These are phyloP conservation scores for Piromyces sp. DNA, from an alignment of 192 early-diverging fungal genomes.

Conservation along the genomic window DNA sequence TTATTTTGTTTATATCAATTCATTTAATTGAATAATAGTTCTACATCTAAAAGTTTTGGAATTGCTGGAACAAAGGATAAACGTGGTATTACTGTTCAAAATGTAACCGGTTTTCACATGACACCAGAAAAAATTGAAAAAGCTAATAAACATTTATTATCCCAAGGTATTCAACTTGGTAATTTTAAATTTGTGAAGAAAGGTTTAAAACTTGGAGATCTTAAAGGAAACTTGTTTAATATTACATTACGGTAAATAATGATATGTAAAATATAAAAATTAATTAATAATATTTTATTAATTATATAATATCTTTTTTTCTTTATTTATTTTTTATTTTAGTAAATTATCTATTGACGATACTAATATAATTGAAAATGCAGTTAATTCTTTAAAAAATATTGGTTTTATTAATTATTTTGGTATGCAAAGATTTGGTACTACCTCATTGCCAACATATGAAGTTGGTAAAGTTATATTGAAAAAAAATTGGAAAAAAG, in stretches of 20 bases:
- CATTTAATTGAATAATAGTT: too few relatives aligned
- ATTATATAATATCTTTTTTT: not conserved
- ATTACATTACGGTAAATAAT: slow-evolving; percentile 51
- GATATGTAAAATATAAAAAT: too few relatives aligned
- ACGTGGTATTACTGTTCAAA: slow-evolving; percentile 75
- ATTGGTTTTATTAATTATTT: slow-evolving; percentile 94
- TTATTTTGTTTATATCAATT: too few relatives aligned
- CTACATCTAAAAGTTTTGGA: slow-evolving; percentile 37
- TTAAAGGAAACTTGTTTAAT: slow-evolving; percentile 76
- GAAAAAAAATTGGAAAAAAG: slow-evolving; percentile 46
- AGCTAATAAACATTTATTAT: slow-evolving; percentile 20
- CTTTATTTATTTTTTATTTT: slow-evolving; percentile 8
- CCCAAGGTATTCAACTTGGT: slow-evolving; percentile 41
- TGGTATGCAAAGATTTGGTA: slow-evolving; percentile 97
- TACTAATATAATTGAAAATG: slow-evolving; percentile 21
- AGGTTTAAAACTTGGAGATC: slow-evolving; percentile 63
- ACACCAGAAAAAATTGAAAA: slow-evolving; percentile 29
- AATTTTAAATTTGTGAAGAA: slow-evolving; percentile 48
- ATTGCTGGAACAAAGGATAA: slow-evolving; percentile 90
- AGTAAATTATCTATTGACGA: slow-evolving; percentile 31
- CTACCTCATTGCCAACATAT: slow-evolving; percentile 59
- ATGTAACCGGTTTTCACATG: slow-evolving; percentile 49
- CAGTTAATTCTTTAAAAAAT: slow-evolving; percentile 44
- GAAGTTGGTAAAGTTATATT: slow-evolving; percentile 61
- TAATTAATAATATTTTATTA: not conserved